Base-by-base conservation (phyloP, 768 basidiomycete genomes). In the Tylopilus felleus region DNA sequence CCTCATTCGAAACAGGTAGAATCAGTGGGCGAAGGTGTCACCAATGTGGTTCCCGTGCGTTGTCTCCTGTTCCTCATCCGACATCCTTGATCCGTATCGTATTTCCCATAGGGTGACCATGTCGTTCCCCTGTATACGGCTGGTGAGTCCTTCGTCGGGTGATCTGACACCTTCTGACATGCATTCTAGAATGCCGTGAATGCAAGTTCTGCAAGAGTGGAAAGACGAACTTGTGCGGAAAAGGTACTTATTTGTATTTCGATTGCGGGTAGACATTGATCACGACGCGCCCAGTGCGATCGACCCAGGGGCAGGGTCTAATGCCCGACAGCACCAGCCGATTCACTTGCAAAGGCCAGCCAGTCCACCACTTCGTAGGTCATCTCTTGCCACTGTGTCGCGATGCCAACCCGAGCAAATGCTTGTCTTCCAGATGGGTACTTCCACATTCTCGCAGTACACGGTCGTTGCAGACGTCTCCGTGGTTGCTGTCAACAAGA, bases 151-250 rank as follows among this genome's bases (percentile, higher is more conserved):
- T 28, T 45, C 29, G 13, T 22, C 45, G 13, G 12, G 33, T 4
- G 12, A 39, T 35, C 31, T 8, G 14, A 21, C 21, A 55, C 44
- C 10, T 46, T 45, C 42, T 53, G 41, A 55, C 49, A 22, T 25
- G 23, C 35, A 13, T 50, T 67, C 12, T 59, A 88, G 94, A 97
- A 73, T 97, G 93, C 67, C 83, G 82, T 35, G 88, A 99, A 74
- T 99, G 97, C 78, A 98, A 98, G 73, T 98, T 98, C 78, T 99
- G 97, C 80, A 96, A 88, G 73, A 92, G 90, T 56, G 92, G 91
- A 50, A 98, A 98, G 80, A 99, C 97, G 53, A 99, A 99, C 73
- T 83, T 99, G n/a, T 99, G 96, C 67, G 88, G 94, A 57, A 85
- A 85, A 80, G 92, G 92, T 92, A 51, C 45, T 39, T 9, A 27